Evolutionary conservation across 331 rosid genomes (phyloP).

Genomic region (Pyracantha coccinea): DNA sequence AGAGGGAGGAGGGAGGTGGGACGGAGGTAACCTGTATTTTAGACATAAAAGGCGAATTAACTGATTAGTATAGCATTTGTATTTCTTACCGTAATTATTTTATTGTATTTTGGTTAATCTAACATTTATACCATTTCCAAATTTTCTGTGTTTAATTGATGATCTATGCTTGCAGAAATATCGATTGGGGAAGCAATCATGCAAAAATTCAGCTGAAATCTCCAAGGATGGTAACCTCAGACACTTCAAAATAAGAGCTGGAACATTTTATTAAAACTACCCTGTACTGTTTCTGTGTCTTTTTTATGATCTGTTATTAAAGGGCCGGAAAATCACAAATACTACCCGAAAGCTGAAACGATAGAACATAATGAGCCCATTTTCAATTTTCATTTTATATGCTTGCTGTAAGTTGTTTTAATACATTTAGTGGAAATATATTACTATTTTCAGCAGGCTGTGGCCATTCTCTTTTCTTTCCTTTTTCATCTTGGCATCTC

Average conservation of each 20-base stretch:
- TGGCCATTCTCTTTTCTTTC: background rate
- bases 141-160: background rate
- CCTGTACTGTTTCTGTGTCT: background rate
- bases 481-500: background rate
- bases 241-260: background rate
- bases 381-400: background rate
- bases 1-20: background rate
- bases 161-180: conserved; percentile 38
- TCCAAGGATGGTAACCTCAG: conserved; percentile 36
- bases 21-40: background rate
- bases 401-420: background rate
- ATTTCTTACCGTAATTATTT: background rate
- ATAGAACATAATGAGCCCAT: background rate
- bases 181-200: conserved; percentile 48
- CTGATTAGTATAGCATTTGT: background rate
- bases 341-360: background rate
- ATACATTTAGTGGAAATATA: background rate
- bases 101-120: background rate
- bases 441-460: background rate
- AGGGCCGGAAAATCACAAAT: background rate
- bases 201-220: conserved; percentile 43
- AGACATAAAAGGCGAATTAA: background rate
- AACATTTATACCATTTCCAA: background rate
- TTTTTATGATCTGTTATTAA: background rate
- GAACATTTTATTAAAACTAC: background rate